Conservation (phyloP, 768 basidiomycete species). For the Cystobasidium onofrii region DNA sequence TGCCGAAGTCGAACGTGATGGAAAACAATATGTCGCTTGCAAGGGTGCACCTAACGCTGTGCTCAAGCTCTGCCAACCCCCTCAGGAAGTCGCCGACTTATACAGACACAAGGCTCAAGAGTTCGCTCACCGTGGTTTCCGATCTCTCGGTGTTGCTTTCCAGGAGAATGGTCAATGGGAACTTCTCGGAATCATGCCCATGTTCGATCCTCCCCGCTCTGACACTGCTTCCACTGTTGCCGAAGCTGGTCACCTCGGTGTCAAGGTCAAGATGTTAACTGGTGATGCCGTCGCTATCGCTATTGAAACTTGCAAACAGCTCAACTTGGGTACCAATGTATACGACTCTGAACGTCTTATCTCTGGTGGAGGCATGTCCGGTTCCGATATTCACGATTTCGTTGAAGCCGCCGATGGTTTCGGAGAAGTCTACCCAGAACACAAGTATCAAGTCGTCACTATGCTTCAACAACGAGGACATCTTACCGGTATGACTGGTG, state of each 20-base stretch:
- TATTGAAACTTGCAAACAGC: conserved; percentile 51
- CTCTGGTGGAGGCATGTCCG: conserved; percentile 48
- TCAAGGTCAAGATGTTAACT: conserved; percentile 53
- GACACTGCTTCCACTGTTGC: conserved; percentile 51
- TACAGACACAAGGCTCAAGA: conserved; percentile 47
- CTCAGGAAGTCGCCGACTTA: conserved; percentile 43
- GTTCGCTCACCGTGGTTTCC: conserved; percentile 51
- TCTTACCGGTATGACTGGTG: conserved; percentile 51
- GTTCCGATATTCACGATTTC: conserved; percentile 50
- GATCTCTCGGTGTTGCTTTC: conserved; percentile 51
- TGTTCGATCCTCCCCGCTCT: conserved; percentile 51
- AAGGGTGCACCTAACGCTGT: conserved; percentile 53
- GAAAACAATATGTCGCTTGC: conserved; percentile 49
- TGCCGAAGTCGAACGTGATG: conserved; percentile 51
- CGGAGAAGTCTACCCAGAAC: conserved; percentile 56
- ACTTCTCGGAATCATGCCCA: conserved; percentile 49
- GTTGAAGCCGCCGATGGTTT: conserved; percentile 53
- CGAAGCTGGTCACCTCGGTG: conserved; percentile 50
- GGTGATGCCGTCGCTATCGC: conserved; percentile 53
- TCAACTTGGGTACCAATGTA: conserved; percentile 50
- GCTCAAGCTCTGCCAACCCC: conserved; percentile 48
- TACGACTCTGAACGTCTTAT: conserved; percentile 52
- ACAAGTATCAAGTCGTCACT: conserved; percentile 53
- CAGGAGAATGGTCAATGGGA: conserved; percentile 51
- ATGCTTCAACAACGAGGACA: conserved; percentile 49